Base-by-base conservation (phyloP, 2,329 filamentous ascomycete genomes). In the Lachnellula willkommii region DNA sequence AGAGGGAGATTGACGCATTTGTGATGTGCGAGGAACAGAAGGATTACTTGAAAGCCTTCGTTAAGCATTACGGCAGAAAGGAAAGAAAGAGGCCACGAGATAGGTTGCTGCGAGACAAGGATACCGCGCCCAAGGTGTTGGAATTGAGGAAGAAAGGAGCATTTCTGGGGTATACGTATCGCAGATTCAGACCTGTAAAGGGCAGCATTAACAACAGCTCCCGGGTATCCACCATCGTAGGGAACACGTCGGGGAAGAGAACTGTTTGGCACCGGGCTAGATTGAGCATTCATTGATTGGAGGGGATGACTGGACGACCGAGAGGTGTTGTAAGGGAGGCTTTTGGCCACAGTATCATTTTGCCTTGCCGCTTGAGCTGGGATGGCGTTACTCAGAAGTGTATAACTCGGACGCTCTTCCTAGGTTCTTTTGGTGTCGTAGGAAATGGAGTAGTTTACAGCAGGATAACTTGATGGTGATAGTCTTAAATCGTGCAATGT, bases 101-200 rank as follows among this genome's bases (percentile, higher is more conserved):
- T 71, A 87, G 88, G 65, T 73, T 97, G 55, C 74, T 97, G 28
- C 79, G 93, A 45, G 93, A 97, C 70, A 79, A 78, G 26, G 73
- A 76, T 8, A 80, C 87, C 6, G 86, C 83, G 42, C 79, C 77
- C 42, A 76, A 79, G 15, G 90, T 88, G n/a, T 75, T 97, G 71
- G 84, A 89, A 63, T 79, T 94, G 61, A 82, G 94, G 57, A 95
- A 93, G 72, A 81, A 80, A 69, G 88, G 82, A 26, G 91, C 90
- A 0, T 97, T 97, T 71, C 73, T 95, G 59, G 93, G 93, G 1
- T 99, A 99, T 69, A 90, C 88, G 2, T 97, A 94, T 77, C 81
- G 84, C 12, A 76, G 84, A 47, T 77, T 77, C 45, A 62, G 62
- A 32, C 52, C 54, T 3, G 49, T 52, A 4, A 55, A 51, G 20